Conservation (phyloP, 768 basidiomycete genomes). For the Atractiella rhizophila region DNA sequence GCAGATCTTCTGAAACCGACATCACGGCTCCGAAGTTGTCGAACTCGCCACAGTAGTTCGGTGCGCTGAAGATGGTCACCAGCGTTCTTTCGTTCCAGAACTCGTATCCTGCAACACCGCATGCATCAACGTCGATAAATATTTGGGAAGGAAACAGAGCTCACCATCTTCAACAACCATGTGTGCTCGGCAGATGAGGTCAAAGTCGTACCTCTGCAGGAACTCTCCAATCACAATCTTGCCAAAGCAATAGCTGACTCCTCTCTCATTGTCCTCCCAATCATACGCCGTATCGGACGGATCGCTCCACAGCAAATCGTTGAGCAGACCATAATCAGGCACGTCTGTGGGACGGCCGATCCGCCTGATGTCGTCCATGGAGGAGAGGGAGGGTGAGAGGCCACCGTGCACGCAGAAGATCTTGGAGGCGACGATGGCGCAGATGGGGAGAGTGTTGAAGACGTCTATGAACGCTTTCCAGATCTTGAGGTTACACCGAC, state of each 20-base stretch:
- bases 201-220: constrained; percentile 62
- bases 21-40: constrained; percentile 16
- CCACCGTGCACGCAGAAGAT: constrained; percentile 94
- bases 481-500: constrained; percentile 95
- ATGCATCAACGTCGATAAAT: not conserved
- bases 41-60: constrained; percentile 73
- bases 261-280: constrained; percentile 98
- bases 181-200: constrained; percentile 95
- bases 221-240: constrained; percentile 89
- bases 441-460: constrained; percentile 96
- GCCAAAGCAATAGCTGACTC: constrained; percentile 96
- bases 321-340: constrained; percentile 87
- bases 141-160: not conserved
- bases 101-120: constrained; percentile 38
- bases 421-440: constrained; percentile 93
- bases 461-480: constrained; percentile 99
- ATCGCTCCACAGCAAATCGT: constrained; percentile 93
- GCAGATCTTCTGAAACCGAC: constrained; percentile 84
- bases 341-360: constrained; percentile 96
- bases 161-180: constrained; percentile 80
- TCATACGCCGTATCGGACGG: constrained; percentile 90
- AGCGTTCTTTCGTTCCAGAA: constrained; percentile 98
- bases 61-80: constrained; percentile 95
- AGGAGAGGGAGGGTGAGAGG: constrained; percentile 66
- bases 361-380: constrained; percentile 96